These are phyloP conservation scores for Trichoderma afroharzianum DNA, from an alignment of 2,329 filamentous ascomycete genomes.

Conservation along the genomic window DNA sequence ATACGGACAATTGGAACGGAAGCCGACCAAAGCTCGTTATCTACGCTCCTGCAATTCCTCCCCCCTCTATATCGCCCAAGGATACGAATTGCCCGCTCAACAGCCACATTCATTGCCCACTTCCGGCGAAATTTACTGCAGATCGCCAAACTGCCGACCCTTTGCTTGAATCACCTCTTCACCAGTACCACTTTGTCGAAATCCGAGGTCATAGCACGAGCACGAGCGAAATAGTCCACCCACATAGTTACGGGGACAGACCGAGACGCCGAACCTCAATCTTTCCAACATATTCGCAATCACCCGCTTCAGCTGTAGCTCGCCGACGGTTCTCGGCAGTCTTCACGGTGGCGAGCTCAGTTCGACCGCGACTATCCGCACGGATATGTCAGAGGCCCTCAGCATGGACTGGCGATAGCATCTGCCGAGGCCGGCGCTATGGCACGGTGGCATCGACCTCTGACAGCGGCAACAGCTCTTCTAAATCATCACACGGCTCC, in stretches of 20 bases:
- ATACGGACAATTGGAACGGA: not conserved
- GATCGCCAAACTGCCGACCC: fast-evolving
- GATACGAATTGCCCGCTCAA: not conserved
- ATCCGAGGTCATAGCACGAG: not conserved
- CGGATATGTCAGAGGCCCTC: conserved; percentile 37
- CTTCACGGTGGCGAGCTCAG: conserved; percentile 35
- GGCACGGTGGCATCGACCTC: conserved; percentile 26
- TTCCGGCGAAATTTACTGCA: not conserved
- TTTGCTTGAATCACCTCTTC: not conserved
- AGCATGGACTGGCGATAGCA: conserved; percentile 41
- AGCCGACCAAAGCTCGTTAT: not conserved
- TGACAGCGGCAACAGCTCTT: conserved; percentile 19
- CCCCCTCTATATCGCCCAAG: not conserved
- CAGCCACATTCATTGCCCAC: not conserved
- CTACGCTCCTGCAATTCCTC: not conserved
- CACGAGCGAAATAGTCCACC: not conserved
- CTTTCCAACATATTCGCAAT: not conserved
- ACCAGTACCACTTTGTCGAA: not conserved
- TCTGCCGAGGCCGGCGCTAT: conserved; percentile 34
- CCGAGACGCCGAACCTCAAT: not conserved
- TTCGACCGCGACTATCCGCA: conserved; percentile 43
- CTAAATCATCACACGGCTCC: conserved; percentile 22
- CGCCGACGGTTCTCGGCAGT: conserved; percentile 16
- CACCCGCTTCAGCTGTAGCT: not conserved
- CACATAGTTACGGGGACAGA: not conserved